phyloP scores from a whole-genome alignment of 805 yeast genomes.

The Nakazawaea peltata region DNA sequence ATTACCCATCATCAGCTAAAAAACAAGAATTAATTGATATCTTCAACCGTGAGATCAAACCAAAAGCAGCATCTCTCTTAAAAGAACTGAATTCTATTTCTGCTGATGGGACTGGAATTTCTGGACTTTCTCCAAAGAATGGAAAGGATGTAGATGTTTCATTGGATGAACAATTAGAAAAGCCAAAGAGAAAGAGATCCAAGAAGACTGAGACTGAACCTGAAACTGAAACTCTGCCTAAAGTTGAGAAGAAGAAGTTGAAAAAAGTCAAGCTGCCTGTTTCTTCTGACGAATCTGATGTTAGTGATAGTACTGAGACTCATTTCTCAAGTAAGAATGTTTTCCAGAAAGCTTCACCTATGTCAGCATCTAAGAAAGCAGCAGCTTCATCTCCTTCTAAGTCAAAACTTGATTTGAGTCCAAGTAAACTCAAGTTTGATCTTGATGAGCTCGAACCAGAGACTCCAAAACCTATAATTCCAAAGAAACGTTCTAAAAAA shows the following conservation, averaged over 20 bases:
- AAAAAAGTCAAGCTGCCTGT: constrained; percentile 10
- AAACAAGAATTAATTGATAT: constrained; percentile 57
- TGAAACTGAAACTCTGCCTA: neutral
- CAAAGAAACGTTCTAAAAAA: constrained; percentile 5
- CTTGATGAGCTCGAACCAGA: too few species aligned
- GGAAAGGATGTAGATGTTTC: too few species aligned
- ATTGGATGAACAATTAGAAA: too few species aligned
- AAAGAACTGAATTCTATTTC: constrained; percentile 18
- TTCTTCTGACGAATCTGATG: constrained; percentile 2
- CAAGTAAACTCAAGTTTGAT: too few species aligned
- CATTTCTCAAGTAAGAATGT: constrained; percentile 27
- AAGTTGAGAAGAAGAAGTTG: constrained; percentile 4
- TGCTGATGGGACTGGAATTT: constrained; percentile 17
- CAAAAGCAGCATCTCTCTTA: constrained; percentile 36
- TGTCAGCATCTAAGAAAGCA: constrained; percentile 15
- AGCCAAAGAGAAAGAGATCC: constrained; percentile 1
- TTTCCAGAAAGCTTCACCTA: constrained; percentile 28
- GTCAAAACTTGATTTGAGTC: constrained; percentile 1
- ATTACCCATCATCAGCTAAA: constrained; percentile 53
- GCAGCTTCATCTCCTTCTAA: constrained; percentile 14
- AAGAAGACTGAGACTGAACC: constrained; percentile 8
- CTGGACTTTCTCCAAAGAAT: too few species aligned
- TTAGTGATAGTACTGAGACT: constrained; percentile 11
- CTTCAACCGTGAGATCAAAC: constrained; percentile 47
- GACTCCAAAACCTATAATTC: constrained; percentile 5